These are phyloP conservation scores for Trichosporon sp. DNA, from an alignment of 1,284 basidiomycete genomes.

Conservation along the genomic window DNA sequence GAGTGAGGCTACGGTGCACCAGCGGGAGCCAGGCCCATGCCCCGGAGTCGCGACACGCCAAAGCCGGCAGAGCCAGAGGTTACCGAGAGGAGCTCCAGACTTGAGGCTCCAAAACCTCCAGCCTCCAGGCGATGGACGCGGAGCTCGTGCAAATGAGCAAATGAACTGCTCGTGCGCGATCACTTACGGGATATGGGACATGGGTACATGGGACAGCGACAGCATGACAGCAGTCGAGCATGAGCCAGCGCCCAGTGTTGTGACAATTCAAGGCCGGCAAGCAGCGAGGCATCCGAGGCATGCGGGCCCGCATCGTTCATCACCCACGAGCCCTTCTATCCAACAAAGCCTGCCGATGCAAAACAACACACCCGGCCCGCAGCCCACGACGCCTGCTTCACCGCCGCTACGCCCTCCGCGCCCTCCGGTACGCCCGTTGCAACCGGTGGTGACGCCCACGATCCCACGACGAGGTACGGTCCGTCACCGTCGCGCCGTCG, in stretches of 20 bases:
- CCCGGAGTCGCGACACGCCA: neutral
- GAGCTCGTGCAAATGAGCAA: neutral
- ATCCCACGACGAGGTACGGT: neutral
- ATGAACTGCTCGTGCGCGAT: constrained; percentile 13
- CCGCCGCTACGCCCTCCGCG: neutral
- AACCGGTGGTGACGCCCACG: neutral
- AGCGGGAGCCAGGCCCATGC: no score
- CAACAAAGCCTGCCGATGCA: neutral
- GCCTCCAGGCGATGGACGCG: neutral
- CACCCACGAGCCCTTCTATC: neutral
- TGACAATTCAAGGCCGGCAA: constrained; percentile 1
- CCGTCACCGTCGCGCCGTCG: no score
- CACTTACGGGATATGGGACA: neutral
- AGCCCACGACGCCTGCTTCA: neutral
- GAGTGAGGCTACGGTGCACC: no score
- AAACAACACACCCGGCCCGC: constrained; percentile 3
- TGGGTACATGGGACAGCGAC: no score
- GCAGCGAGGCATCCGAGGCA: neutral
- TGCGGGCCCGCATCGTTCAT: neutral
- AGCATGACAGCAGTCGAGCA: neutral
- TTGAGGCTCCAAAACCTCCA: no score
- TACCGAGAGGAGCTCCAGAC: no score
- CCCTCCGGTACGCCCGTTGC: no score
- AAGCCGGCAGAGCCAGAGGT: no score
- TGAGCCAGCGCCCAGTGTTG: neutral